These are phyloP conservation scores for Syzygium grande DNA, from an alignment of 345 rosid species.

Conservation along the genomic window DNA sequence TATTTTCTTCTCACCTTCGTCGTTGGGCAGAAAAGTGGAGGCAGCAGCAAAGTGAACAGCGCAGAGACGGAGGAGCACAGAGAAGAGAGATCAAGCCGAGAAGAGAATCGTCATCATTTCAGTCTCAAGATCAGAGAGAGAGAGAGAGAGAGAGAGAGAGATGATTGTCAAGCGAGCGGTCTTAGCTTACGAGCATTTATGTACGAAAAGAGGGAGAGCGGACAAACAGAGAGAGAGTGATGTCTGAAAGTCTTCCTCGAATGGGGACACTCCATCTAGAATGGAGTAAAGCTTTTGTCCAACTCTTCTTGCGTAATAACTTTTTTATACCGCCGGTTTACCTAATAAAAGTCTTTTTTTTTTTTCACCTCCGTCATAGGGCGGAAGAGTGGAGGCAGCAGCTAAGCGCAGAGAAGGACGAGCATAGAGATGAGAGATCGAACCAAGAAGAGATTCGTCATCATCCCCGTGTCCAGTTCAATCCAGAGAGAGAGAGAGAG, in stretches of 20 bases:
- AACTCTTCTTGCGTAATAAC: rapidly evolving
- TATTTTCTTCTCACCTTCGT: not conserved
- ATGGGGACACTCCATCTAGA: too few species aligned
- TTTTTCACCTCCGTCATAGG: too few species aligned
- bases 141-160: too few species aligned
- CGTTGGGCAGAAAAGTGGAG: not conserved
- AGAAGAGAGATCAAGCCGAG: not conserved
- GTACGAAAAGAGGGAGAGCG: not conserved
- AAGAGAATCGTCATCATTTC: not conserved
- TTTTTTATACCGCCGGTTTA: too few species aligned
- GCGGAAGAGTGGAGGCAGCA: too few species aligned
- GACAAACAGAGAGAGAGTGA: not conserved
- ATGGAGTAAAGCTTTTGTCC: too few species aligned
- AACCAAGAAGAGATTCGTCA: too few species aligned
- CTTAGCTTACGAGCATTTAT: not conserved
- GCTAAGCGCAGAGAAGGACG: too few species aligned
- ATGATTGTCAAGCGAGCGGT: not conserved
- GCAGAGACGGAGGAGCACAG: not conserved
- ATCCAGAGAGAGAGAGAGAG: too few species aligned
- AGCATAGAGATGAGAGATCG: too few species aligned
- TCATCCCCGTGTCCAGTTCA: too few species aligned
- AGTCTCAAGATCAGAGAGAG: not conserved
- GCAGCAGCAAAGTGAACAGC: not conserved
- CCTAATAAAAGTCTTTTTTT: not conserved
- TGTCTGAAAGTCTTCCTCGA: not conserved